Conservation (phyloP, 2,329 filamentous ascomycete genomes). For the Aotearoamyces nothofagi region DNA sequence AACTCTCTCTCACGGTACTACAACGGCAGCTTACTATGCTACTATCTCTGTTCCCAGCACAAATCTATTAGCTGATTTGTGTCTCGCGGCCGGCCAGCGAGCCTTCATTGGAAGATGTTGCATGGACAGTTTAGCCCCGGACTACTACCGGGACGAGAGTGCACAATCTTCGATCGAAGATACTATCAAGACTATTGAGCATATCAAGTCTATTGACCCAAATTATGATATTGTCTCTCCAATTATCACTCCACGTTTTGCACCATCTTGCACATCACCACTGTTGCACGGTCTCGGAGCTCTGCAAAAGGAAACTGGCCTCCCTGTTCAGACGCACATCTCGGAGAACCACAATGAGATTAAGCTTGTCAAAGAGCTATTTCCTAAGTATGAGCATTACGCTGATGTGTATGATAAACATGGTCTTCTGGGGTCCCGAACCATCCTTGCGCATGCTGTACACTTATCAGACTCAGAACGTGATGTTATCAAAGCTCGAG, state of each 20-base stretch:
- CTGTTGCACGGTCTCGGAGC: constrained; percentile 48
- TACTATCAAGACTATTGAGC: constrained; percentile 30
- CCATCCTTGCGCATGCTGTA: constrained; percentile 74
- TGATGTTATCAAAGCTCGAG: constrained; percentile 40
- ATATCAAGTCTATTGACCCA: constrained; percentile 43
- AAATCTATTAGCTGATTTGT: constrained; percentile 80
- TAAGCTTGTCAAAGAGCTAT: constrained; percentile 51
- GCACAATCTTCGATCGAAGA: constrained; percentile 37
- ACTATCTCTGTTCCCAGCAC: constrained; percentile 77
- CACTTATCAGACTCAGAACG: constrained; percentile 58
- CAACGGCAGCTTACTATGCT: constrained; percentile 87
- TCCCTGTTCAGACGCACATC: constrained; percentile 80
- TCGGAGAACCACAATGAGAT: constrained; percentile 70
- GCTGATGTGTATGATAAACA: constrained; percentile 63
- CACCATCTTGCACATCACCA: constrained; percentile 41
- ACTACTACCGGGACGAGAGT: constrained; percentile 65
- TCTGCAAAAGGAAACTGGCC: constrained; percentile 43
- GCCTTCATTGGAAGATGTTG: constrained; percentile 89
- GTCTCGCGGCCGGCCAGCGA: constrained; percentile 64
- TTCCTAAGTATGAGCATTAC: constrained; percentile 51
- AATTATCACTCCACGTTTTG: constrained; percentile 64
- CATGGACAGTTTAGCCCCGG: constrained; percentile 69
- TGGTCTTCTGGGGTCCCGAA: constrained; percentile 54
- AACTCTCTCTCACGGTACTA: constrained; percentile 81
- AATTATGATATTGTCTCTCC: constrained; percentile 50